These are phyloP conservation scores for Tricholoma sp. DNA, from an alignment of 768 basidiomycete genomes.

Conservation along the genomic window DNA sequence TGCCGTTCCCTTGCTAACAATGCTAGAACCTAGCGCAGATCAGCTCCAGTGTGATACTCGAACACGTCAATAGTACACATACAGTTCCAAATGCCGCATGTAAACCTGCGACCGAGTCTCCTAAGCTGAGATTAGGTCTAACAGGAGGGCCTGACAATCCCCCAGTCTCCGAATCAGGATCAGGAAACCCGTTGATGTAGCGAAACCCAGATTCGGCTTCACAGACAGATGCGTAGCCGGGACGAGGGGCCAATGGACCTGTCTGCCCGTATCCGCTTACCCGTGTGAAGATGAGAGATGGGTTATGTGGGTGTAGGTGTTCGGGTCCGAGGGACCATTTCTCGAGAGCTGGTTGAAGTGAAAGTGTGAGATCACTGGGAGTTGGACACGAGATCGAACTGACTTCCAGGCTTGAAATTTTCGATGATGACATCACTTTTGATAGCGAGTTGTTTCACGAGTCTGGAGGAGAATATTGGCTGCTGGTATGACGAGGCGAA, in stretches of 20 bases:
- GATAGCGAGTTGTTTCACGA: slow-evolving; percentile 56
- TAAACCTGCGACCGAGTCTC: slow-evolving; percentile 66
- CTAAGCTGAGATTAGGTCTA: slow-evolving; percentile 67
- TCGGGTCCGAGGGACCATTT: slow-evolving; percentile 63
- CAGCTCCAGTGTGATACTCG: background rate
- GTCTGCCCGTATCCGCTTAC: slow-evolving; percentile 75
- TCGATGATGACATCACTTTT: slow-evolving; percentile 65
- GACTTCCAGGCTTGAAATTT: slow-evolving; percentile 75
- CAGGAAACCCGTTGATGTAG: slow-evolving; percentile 64
- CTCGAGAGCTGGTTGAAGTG: slow-evolving; percentile 46
- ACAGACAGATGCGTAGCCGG: slow-evolving; percentile 71
- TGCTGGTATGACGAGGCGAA: background rate
- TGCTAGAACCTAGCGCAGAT: slow-evolving; percentile 46
- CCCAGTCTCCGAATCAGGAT: slow-evolving; percentile 45
- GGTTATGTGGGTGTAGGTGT: slow-evolving; percentile 66
- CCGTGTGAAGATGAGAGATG: slow-evolving; percentile 86
- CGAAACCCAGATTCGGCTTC: slow-evolving; percentile 74
- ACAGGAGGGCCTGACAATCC: slow-evolving; percentile 57
- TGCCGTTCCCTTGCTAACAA: slow-evolving; percentile 42
- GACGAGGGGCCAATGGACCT: slow-evolving; percentile 66
- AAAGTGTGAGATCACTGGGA: too few species aligned
- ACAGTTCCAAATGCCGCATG: slow-evolving; percentile 75
- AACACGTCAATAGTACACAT: slow-evolving; percentile 7
- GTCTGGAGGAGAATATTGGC: slow-evolving; percentile 25
- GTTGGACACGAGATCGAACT: slow-evolving; percentile 16